Evolutionary conservation across 768 basidiomycete genomes (phyloP).

Genomic region (Lentinula edodes): DNA sequence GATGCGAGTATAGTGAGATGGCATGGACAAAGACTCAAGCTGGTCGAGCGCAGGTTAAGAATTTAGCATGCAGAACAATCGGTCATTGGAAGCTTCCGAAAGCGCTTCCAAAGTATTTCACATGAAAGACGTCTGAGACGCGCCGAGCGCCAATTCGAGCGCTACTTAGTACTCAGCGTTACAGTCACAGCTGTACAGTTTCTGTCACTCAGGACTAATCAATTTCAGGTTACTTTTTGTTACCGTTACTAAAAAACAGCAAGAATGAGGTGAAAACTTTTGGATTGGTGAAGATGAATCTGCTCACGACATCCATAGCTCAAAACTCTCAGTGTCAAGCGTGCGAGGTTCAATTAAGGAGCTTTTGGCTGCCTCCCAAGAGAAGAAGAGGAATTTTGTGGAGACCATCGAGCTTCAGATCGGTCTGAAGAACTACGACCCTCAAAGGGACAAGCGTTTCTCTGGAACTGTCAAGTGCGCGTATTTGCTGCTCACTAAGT

Average conservation of each 20-base stretch:
- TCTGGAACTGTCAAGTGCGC: slow-evolving; percentile 93
- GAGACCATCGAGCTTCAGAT: slow-evolving; percentile 97
- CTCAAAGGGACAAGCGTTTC: slow-evolving; percentile 99
- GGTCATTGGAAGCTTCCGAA: not conserved
- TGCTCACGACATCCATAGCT: not conserved
- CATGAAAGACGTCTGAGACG: not conserved
- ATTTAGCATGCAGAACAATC: not conserved
- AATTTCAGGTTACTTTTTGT: not conserved
- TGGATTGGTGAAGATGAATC: not conserved
- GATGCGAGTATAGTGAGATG: slow-evolving; percentile 51
- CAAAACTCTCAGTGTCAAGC: slow-evolving; percentile 98
- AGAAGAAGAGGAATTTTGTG: slow-evolving; percentile 90
- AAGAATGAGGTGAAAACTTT: not conserved
- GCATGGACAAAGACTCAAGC: not conserved
- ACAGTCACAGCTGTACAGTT: slow-evolving; percentile 5
- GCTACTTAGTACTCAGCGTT: not conserved
- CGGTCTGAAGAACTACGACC: slow-evolving; percentile 98
- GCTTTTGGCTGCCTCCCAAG: slow-evolving; percentile 78
- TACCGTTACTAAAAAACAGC: not conserved
- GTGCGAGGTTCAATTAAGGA: slow-evolving; percentile 98
- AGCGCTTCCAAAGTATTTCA: not conserved
- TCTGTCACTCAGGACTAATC: not conserved
- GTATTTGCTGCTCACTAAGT: not conserved
- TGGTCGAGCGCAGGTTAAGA: not conserved
- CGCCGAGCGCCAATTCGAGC: too few species aligned